A percentile compares a stretch with the other conserved stretches of the same genome.
These are phyloP conservation scores for Syzygium oleosum DNA, from an alignment of 345 rosid genomes.

Conservation along the genomic window DNA sequence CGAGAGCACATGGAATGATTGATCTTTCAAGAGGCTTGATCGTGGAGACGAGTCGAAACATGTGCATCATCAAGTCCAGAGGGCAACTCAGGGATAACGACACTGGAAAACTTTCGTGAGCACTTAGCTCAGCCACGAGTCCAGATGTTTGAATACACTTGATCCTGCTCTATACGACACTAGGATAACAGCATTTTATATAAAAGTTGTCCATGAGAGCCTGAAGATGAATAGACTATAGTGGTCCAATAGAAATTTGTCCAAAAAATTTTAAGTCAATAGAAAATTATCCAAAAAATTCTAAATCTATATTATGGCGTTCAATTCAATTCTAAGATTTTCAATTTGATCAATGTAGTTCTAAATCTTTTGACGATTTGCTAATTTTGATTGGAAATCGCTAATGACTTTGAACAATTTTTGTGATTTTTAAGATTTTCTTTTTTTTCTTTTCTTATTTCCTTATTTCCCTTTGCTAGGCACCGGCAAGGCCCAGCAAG, in stretches of 20 bases:
- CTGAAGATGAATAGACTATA: neutral
- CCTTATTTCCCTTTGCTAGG: neutral
- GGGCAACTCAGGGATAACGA: neutral
- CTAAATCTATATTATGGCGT: too few species aligned
- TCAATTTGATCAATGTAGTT: accelerated
- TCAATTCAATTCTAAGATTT: neutral
- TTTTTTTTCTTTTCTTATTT: neutral
- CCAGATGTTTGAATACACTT: neutral
- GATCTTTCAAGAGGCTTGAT: neutral
- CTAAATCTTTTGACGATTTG: neutral
- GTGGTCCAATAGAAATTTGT: neutral
- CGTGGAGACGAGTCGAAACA: neutral
- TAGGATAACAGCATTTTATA: neutral
- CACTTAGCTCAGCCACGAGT: neutral
- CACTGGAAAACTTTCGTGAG: neutral
- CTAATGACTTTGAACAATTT: accelerated
- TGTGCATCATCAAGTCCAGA: neutral
- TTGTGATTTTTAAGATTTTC: neutral
- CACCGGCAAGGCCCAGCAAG: neutral
- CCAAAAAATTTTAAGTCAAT: neutral
- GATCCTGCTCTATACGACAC: neutral
- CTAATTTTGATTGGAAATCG: neutral
- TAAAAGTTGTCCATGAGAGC: neutral
- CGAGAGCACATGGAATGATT: neutral
- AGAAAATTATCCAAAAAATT: neutral